These are phyloP conservation scores for Grosmannia serpens DNA, from an alignment of 2,329 filamentous ascomycete genomes.

Conservation along the genomic window DNA sequence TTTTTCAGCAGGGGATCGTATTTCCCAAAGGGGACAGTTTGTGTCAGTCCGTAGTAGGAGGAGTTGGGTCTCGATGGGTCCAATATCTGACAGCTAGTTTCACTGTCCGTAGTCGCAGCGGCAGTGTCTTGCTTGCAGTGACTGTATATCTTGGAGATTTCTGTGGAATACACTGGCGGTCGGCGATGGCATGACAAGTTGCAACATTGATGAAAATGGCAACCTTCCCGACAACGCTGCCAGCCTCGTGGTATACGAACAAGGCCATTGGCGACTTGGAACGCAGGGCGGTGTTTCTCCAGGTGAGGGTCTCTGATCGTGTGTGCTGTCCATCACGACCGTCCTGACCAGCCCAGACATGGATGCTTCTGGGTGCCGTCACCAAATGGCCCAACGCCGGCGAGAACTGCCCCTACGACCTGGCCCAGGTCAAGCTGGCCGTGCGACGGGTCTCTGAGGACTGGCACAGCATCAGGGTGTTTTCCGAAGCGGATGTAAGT, in stretches of 20 bases:
- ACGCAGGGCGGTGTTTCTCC: constrained; percentile 2
- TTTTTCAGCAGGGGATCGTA: neutral
- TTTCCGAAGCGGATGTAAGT: neutral
- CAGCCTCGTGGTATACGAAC: constrained; percentile 5
- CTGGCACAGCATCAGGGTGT: constrained; percentile 1
- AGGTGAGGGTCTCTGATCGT: neutral
- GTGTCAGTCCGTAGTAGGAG: too few species aligned
- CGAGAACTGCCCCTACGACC: neutral
- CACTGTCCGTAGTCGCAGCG: neutral
- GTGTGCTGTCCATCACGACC: neutral
- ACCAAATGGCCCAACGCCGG: neutral
- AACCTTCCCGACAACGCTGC: neutral
- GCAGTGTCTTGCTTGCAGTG: neutral
- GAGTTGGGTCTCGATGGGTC: too few species aligned
- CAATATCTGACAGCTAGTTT: too few species aligned
- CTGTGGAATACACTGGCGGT: too few species aligned
- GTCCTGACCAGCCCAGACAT: neutral
- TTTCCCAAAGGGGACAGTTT: neutral
- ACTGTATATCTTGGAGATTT: neutral
- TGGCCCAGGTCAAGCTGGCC: neutral
- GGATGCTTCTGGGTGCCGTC: constrained; percentile 2
- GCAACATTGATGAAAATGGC: neutral
- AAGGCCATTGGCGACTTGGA: constrained; percentile 1
- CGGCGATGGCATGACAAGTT: neutral
- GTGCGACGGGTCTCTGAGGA: neutral